Conservation (phyloP, 164 flowering plant species). For the Nymphaea colorata region DNA sequence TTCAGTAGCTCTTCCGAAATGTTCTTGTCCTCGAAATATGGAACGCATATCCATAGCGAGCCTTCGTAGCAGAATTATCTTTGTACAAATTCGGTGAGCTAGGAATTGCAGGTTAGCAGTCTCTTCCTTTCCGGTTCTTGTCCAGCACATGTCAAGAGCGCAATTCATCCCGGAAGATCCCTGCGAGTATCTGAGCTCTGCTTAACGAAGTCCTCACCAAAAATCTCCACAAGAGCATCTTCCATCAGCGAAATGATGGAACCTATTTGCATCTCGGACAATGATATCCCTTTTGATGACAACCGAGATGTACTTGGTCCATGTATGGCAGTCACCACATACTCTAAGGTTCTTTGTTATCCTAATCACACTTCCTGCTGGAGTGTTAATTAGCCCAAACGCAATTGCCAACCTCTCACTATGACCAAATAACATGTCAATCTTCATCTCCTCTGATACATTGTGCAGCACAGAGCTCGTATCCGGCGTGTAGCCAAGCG, state of each 20-base stretch:
- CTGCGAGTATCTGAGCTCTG: too few species aligned
- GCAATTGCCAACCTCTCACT: constrained; percentile 42
- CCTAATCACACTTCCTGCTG: constrained; percentile 30
- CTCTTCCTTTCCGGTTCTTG: too few species aligned
- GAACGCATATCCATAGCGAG: too few species aligned
- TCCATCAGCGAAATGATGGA: constrained; percentile 29
- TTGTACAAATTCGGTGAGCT: too few species aligned
- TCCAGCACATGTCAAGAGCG: too few species aligned
- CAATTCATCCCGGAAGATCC: too few species aligned
- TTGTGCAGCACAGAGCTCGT: constrained; percentile 29
- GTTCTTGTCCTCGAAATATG: too few species aligned
- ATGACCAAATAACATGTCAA: constrained; percentile 24
- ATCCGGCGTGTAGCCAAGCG: constrained; percentile 24
- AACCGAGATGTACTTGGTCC: constrained; percentile 28
- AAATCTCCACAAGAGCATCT: constrained; percentile 35
- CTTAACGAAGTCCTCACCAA: constrained; percentile 15
- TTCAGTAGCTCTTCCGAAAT: too few species aligned
- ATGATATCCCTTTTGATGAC: constrained; percentile 27
- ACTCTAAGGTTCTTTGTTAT: constrained; percentile 34
- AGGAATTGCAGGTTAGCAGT: too few species aligned
- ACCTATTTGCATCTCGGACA: constrained; percentile 31
- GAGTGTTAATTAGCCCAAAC: constrained; percentile 28
- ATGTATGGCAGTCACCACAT: constrained; percentile 28
- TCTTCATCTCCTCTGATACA: constrained; percentile 28
- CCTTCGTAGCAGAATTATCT: too few species aligned